Conservation (phyloP, 805 yeast species). For the Kuraishia hungarica region DNA sequence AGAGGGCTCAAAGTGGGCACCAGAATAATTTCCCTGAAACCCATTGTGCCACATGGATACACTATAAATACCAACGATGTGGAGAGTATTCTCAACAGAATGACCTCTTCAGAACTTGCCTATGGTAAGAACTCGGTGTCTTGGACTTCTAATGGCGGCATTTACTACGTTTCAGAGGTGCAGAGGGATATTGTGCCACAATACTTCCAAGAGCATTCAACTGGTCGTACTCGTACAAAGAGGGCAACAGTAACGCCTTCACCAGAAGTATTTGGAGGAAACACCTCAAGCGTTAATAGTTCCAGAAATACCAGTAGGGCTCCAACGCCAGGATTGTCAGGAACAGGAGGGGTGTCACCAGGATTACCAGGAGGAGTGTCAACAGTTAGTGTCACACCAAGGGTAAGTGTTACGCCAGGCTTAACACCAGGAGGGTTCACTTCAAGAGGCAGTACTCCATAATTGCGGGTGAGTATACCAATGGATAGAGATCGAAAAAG, state of each 20-base stretch:
- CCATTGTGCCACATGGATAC: conserved; percentile 72
- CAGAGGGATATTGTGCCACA: conserved; percentile 23
- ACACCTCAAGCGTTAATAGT: neutral
- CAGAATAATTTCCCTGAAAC: conserved; percentile 69
- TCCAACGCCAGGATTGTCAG: neutral
- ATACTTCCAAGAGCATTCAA: conserved; percentile 16
- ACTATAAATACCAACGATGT: conserved; percentile 47
- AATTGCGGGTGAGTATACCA: too few species aligned
- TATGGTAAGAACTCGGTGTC: conserved; percentile 72
- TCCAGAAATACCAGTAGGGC: neutral
- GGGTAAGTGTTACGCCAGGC: neutral
- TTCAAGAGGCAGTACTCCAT: neutral
- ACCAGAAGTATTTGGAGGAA: neutral
- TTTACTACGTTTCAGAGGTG: conserved; percentile 71
- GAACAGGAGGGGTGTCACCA: neutral
- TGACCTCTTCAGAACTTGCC: conserved; percentile 52
- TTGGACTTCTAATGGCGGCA: conserved; percentile 84
- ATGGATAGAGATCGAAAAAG: neutral
- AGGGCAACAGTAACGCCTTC: neutral
- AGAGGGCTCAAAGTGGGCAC: conserved; percentile 63
- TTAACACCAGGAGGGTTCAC: neutral
- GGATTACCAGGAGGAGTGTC: neutral
- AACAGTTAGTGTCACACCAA: neutral
- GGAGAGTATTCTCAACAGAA: conserved; percentile 52
- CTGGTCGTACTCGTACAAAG: conserved; percentile 2